Conservation (phyloP, 192 early-diverging fungal genomes). For the Kappamyces sp. region DNA sequence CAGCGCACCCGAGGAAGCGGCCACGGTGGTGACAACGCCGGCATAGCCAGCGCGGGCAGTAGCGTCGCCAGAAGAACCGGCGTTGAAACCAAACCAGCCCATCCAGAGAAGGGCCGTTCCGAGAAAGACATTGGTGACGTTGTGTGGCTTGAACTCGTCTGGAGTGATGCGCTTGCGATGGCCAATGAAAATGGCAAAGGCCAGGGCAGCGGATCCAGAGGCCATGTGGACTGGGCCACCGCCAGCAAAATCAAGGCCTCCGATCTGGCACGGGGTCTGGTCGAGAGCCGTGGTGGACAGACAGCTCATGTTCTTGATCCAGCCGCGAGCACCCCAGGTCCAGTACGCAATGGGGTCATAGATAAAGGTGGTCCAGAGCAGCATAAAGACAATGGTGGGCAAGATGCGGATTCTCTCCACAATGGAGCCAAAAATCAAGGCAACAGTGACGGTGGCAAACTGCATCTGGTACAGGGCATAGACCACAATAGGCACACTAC, state of each 20-base stretch:
- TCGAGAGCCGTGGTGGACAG: constrained; percentile 20
- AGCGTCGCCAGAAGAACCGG: constrained; percentile 72
- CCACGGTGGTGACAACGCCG: constrained; percentile 75
- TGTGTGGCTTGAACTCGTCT: constrained; percentile 75
- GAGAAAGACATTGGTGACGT: constrained; percentile 86
- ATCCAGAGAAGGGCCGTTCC: constrained; percentile 89
- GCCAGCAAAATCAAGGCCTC: constrained; percentile 89
- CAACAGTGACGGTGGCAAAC: constrained; percentile 88
- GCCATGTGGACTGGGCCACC: constrained; percentile 94
- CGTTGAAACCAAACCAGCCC: constrained; percentile 97
- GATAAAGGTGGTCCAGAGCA: constrained; percentile 85
- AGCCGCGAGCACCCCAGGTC: constrained; percentile 86
- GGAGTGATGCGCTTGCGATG: constrained; percentile 66
- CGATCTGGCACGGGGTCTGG: constrained; percentile 44
- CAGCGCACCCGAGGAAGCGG: constrained; percentile 73
- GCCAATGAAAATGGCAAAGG: constrained; percentile 81
- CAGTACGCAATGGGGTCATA: constrained; percentile 95
- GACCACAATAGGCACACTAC: constrained; percentile 71
- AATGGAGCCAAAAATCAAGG: constrained; percentile 82
- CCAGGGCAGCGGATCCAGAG: constrained; percentile 84
- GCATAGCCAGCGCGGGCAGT: constrained; percentile 86
- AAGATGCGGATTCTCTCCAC: constrained; percentile 84
- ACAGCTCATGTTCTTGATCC: constrained; percentile 59
- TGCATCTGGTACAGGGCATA: constrained; percentile 86
- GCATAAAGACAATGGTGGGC: constrained; percentile 83